phyloP scores from a whole-genome alignment of 345 rosid species.

The Populus nigra region DNA sequence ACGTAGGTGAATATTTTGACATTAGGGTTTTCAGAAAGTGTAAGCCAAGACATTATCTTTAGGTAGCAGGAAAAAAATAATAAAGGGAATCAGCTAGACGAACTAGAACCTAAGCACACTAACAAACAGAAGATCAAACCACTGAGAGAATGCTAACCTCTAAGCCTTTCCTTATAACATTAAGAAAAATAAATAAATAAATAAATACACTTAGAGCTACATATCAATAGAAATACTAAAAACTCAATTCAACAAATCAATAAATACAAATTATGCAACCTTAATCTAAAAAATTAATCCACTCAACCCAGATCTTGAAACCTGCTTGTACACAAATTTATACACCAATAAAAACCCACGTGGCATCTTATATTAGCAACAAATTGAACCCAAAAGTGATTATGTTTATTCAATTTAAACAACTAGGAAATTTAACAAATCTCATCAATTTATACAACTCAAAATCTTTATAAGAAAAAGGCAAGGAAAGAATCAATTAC shows the following conservation, averaged over 20 bases:
- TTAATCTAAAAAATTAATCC: neutral
- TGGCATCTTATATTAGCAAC: neutral
- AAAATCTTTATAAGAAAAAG: neutral
- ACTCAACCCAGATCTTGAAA: neutral
- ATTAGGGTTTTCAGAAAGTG: neutral
- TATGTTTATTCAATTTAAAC: neutral
- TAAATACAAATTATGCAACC: neutral
- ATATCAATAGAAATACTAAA: neutral
- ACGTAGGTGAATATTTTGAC: neutral
- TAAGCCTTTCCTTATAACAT: neutral
- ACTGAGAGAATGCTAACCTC: neutral
- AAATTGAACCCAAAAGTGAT: neutral
- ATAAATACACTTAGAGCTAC: neutral
- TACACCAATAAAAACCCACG: neutral
- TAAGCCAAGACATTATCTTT: neutral
- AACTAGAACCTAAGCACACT: neutral
- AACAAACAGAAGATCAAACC: neutral
- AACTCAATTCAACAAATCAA: neutral
- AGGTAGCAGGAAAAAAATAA: neutral
- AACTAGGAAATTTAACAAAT: neutral
- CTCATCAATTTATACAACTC: neutral
- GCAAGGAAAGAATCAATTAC: conserved; percentile 25
- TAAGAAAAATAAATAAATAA: neutral
- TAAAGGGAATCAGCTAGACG: neutral
- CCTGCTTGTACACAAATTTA: neutral